phyloP scores from a whole-genome alignment of 139 green algal genomes.

The Volvox africanus region DNA sequence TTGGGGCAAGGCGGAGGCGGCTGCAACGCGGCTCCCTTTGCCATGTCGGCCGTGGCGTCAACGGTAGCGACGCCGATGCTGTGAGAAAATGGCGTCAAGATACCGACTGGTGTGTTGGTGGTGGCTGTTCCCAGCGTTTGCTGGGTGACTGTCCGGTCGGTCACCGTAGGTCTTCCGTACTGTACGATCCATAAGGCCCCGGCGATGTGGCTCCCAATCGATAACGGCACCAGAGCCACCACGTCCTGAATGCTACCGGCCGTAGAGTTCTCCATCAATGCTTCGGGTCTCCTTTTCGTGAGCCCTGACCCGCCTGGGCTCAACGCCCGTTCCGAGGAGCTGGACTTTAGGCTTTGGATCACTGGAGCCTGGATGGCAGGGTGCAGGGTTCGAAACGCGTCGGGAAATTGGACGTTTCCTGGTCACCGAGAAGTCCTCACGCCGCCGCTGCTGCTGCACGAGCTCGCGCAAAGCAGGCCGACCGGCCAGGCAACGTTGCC shows the following conservation, averaged over 20 bases:
- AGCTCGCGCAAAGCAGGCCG: not conserved
- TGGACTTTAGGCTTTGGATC: not conserved
- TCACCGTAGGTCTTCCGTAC: not conserved
- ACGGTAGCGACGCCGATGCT: not conserved
- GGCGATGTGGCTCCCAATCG: not conserved
- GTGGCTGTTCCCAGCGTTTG: not conserved
- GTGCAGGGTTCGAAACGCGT: not conserved
- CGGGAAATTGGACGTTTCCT: not conserved
- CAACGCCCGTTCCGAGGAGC: not conserved
- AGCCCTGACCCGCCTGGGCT: too few species aligned
- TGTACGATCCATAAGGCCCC: not conserved
- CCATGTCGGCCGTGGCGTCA: not conserved
- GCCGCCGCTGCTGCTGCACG: not conserved
- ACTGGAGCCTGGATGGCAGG: not conserved
- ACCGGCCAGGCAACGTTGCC: not conserved
- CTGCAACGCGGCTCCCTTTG: not conserved
- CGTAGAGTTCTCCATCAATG: not conserved
- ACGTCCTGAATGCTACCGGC: not conserved
- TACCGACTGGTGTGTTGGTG: not conserved
- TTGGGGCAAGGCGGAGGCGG: not conserved
- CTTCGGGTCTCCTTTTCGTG: not conserved
- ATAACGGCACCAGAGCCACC: constrained; percentile 16
- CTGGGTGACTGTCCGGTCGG: not conserved
- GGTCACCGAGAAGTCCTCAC: not conserved
- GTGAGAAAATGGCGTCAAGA: too few species aligned